phyloP scores from a whole-genome alignment of 495 filamentous ascomycete genomes.

The Entonaema liquescens region DNA sequence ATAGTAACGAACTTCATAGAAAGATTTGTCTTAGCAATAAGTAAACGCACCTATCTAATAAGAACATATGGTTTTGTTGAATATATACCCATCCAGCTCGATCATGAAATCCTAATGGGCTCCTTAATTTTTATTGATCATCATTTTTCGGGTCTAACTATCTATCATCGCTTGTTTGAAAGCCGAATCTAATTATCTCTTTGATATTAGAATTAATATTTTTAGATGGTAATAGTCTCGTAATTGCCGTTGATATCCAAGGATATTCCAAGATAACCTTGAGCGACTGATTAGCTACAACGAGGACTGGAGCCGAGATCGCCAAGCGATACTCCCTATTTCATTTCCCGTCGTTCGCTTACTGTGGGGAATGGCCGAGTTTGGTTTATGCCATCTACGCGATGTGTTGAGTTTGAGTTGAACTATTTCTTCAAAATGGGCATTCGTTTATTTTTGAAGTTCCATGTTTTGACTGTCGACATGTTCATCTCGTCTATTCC shows the following conservation, averaged over 20 bases:
- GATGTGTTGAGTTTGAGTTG: neutral
- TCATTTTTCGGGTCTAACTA: too few species aligned
- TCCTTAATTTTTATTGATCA: too few species aligned
- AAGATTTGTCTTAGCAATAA: too few species aligned
- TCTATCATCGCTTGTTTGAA: too few species aligned
- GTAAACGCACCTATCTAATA: too few species aligned
- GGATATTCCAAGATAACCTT: neutral
- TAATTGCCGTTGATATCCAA: neutral
- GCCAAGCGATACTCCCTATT: slow-evolving; percentile 15
- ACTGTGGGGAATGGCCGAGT: neutral
- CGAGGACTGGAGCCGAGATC: neutral
- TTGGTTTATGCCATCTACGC: neutral
- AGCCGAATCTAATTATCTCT: too few species aligned
- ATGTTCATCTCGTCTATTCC: neutral
- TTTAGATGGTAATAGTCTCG: neutral
- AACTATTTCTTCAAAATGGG: neutral
- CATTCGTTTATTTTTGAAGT: neutral
- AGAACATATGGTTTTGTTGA: too few species aligned
- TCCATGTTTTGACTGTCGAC: neutral
- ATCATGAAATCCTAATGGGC: too few species aligned
- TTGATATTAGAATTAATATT: too few species aligned
- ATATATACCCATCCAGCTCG: too few species aligned
- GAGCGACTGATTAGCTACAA: neutral
- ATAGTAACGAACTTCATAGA: too few species aligned
- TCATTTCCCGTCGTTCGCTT: slow-evolving; percentile 10